phyloP scores from a whole-genome alignment of 2,329 filamentous ascomycete species.

The Diaporthe sp. region DNA sequence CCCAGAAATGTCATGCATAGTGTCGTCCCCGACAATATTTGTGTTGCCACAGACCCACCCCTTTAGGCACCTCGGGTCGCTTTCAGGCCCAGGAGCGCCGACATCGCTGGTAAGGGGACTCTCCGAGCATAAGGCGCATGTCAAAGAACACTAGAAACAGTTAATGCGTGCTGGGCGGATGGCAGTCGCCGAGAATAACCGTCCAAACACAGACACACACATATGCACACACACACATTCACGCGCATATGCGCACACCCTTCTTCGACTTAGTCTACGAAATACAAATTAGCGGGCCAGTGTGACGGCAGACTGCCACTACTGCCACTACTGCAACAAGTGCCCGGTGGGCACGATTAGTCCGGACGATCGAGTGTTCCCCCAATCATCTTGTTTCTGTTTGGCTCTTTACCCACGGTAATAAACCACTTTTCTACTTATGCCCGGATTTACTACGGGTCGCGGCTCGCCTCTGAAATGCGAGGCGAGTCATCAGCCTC shows the following conservation, averaged over 20 bases:
- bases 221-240: slow-evolving; percentile 8
- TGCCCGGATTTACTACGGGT: slow-evolving; percentile 28
- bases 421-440: slow-evolving; percentile 33
- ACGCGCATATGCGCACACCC: neutral
- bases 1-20: neutral
- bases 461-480: slow-evolving; percentile 4
- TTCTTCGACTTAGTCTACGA: neutral
- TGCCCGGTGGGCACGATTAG: slow-evolving; percentile 19
- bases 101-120: neutral
- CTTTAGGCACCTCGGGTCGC: neutral
- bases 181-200: neutral
- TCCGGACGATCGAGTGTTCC: slow-evolving; percentile 10
- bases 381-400: slow-evolving; percentile 35
- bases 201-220: neutral
- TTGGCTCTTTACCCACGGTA: slow-evolving; percentile 28
- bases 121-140: neutral
- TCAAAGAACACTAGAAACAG: neutral
- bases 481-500: slow-evolving; percentile 26
- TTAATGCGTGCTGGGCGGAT: neutral
- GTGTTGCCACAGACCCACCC: neutral
- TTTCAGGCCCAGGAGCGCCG: neutral
- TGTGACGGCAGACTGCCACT: slow-evolving; percentile 24
- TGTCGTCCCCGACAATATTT: neutral
- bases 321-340: slow-evolving; percentile 21
- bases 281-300: slow-evolving; percentile 23